A percentile compares a stretch with the other conserved stretches of the same genome.
Conservation (phyloP, 352 stramenopile genomes). For the Phytophthora capsici region DNA sequence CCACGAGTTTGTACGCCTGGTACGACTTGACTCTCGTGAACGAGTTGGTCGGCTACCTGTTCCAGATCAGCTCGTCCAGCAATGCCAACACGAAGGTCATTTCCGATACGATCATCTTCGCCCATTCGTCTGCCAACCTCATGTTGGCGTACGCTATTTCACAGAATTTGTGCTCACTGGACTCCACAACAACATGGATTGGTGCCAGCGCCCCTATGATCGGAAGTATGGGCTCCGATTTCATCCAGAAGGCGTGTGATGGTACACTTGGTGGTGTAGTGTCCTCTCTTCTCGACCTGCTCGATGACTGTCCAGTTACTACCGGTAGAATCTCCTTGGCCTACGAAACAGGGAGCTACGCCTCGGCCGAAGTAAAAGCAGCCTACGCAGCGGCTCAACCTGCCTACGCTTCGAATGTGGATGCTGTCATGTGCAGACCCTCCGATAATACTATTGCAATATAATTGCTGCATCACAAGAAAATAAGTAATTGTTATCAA, state of each 20-base stretch:
- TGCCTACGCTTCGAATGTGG: constrained; percentile 17
- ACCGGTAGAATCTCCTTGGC: constrained; percentile 24
- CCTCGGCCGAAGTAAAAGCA: constrained; percentile 3
- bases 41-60: constrained; percentile 32
- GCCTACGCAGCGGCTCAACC: constrained; percentile 24
- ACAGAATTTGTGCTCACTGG: constrained; percentile 33
- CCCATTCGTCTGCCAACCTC: constrained; percentile 62
- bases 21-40: constrained; percentile 41
- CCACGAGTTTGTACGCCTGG: constrained; percentile 55
- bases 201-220: constrained; percentile 37
- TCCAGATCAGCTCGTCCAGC: constrained; percentile 42
- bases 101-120: constrained; percentile 57
- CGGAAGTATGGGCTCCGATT: constrained; percentile 48
- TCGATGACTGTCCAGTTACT: constrained; percentile 42
- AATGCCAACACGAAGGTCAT: constrained; percentile 31
- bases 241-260: constrained; percentile 37
- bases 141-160: constrained; percentile 50
- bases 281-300: constrained; percentile 22
- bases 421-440: constrained; percentile 41
- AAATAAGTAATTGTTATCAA: too few relatives aligned
- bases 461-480: too few relatives aligned
- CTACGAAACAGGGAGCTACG: constrained; percentile 38
- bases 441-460: too few relatives aligned
- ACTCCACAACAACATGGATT: constrained; percentile 30
- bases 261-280: constrained; percentile 30